These are phyloP conservation scores for Chenopodium quinoa DNA, from an alignment of 148 eudicot genomes.

Conservation along the genomic window DNA sequence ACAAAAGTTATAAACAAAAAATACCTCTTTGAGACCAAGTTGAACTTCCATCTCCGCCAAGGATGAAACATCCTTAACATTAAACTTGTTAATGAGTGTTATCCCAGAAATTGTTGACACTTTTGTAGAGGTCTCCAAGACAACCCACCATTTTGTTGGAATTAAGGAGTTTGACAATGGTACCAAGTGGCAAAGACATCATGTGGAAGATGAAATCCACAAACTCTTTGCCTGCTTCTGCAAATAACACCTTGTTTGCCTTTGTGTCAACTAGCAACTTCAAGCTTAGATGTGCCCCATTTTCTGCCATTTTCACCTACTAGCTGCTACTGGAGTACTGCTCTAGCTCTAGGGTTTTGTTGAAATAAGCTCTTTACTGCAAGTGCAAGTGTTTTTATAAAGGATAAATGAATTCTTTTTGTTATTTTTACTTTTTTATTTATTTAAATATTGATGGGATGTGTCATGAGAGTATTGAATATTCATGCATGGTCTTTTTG, in stretches of 20 bases:
- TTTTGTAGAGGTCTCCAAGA: slow-evolving; percentile 23
- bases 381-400: no score
- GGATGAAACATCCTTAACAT: background rate
- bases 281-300: slow-evolving; percentile 2
- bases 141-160: slow-evolving; percentile 9
- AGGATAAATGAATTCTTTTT: no score
- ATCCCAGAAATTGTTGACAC: slow-evolving; percentile 6
- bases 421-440: no score
- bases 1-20: no score
- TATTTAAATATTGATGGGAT: no score
- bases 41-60: slow-evolving; percentile 10
- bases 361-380: no score
- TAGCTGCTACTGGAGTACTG: no score
- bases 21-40: slow-evolving; percentile 24
- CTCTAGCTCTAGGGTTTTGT: no score
- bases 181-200: slow-evolving; percentile 24
- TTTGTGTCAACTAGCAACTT: slow-evolving; percentile 20
- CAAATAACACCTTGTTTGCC: background rate
- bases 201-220: slow-evolving; percentile 31
- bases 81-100: slow-evolving; percentile 15
- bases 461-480: no score
- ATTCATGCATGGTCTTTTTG: no score
- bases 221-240: background rate
- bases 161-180: slow-evolving; percentile 7
- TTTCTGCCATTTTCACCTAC: no score